Evolutionary conservation across 495 filamentous ascomycete genomes (phyloP), one percentile per base, ranked within the genome.

Genomic region (Thermothielavioides terrestris): DNA sequence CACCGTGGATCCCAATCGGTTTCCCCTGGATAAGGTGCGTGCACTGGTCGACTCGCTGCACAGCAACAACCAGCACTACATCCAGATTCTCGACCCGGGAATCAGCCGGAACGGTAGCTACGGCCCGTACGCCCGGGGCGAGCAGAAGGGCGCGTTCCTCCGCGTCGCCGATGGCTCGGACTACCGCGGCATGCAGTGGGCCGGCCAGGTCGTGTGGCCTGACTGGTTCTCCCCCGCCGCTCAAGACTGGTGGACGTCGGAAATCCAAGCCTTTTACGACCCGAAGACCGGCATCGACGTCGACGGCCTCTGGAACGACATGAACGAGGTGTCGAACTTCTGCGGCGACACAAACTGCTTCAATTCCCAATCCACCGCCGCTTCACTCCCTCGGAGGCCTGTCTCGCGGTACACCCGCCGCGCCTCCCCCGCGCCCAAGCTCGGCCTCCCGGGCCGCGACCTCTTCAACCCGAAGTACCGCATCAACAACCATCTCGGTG

Each of bases 11-110:
- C 78, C 82, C 0, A 67, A 79, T 1, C 74, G 83, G 21, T 95
- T 83, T 66, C 81, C 86, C 0, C 40, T 88, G 3, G 59, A 77
- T 8, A 77, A 73, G 56, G 76, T 90, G 68, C 82, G 77, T 20
- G 75, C 79, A 44, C 57, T 94, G 11, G 79, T 92, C 35, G 65
- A 72, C 26, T 75, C 83, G 52, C 75, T 95, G 0, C 89, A 94
- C 62, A 58, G 65, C 12, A 75, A 86, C 57, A 56, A 85, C 39
- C 88, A 92, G 60, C 78, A 88, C 47, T 92, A 92, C 53, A 76
- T 92, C 40, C 68, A 89, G 38, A 94, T 94, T 81, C 84, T 95
- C 11, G 89, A 95, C 59, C 89, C 89, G 2, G 86, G 86, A 3
- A 80, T 91, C 49, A 76, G 75, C 12, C 77, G 81, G 50, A 67